These are phyloP conservation scores for Chondrostereum purpureum DNA, from an alignment of 1,284 basidiomycete genomes.

Conservation along the genomic window DNA sequence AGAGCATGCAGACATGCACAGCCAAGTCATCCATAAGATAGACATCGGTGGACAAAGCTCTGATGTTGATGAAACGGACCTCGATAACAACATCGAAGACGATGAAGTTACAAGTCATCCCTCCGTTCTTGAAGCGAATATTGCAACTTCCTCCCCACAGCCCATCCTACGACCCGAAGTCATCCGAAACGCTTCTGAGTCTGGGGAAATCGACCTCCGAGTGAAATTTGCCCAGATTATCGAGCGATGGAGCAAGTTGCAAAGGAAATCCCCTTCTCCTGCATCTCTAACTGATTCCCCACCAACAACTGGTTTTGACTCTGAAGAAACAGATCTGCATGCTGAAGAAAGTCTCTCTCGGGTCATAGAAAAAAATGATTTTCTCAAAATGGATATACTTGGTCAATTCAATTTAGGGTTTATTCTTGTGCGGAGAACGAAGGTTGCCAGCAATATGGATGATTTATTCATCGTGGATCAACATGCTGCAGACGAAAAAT, in stretches of 20 bases:
- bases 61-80: no score
- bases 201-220: constrained; percentile 11
- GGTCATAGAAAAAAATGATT: constrained; percentile 86
- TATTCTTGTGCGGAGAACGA: constrained; percentile 67
- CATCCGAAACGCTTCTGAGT: constrained; percentile 26
- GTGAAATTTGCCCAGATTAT: neutral
- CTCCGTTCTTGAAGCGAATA: no score
- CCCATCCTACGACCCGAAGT: constrained; percentile 33
- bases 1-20: constrained; percentile 3
- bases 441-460: constrained; percentile 38
- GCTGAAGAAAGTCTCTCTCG: constrained; percentile 77
- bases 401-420: constrained; percentile 98
- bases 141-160: constrained; percentile 16
- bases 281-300: neutral
- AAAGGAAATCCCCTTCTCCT: neutral
- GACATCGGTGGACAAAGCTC: no score
- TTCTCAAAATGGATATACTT: constrained; percentile 76
- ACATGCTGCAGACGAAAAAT: constrained; percentile 93
- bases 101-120: no score
- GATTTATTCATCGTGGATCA: constrained; percentile 94
- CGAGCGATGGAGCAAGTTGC: neutral
- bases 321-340: constrained; percentile 18
- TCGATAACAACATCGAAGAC: no score
- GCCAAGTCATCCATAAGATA: no score
- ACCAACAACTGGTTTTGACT: neutral